phyloP scores from a whole-genome alignment of 768 basidiomycete species.

The Russula sp. region DNA sequence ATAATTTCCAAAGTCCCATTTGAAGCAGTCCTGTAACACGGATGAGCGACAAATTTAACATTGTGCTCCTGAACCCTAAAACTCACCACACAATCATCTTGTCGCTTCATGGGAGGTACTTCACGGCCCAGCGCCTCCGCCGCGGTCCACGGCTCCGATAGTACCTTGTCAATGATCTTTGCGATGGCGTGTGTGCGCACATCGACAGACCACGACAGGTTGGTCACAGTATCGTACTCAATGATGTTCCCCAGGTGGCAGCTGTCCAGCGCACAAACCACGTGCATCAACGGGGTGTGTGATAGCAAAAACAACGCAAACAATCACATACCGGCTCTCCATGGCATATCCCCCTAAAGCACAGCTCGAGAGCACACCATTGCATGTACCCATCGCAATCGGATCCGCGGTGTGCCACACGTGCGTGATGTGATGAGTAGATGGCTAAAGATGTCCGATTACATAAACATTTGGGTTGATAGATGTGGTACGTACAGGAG shows the following conservation, averaged over 20 bases:
- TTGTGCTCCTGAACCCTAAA: conserved; percentile 1
- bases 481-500: conserved; percentile 49
- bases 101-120: conserved; percentile 45
- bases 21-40: conserved; percentile 51
- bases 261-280: conserved; percentile 24
- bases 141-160: conserved; percentile 64
- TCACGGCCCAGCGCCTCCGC: conserved; percentile 52
- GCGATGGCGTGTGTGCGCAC: conserved; percentile 76
- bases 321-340: conserved; percentile 47
- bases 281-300: background rate
- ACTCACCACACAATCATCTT: conserved; percentile 64
- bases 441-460: conserved; percentile 39
- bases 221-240: conserved; percentile 86
- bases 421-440: conserved; percentile 71
- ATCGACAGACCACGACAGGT: conserved; percentile 80
- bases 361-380: conserved; percentile 68
- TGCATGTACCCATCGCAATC: conserved; percentile 81
- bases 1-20: conserved; percentile 60
- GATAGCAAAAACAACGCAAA: background rate
- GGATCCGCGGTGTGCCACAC: conserved; percentile 94
- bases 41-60: background rate
- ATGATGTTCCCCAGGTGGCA: conserved; percentile 88
- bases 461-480: background rate
- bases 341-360: conserved; percentile 81
- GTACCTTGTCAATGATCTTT: conserved; percentile 65